These are phyloP conservation scores for Linnemannia exigua DNA, from an alignment of 192 early-diverging fungal species.

Conservation along the genomic window DNA sequence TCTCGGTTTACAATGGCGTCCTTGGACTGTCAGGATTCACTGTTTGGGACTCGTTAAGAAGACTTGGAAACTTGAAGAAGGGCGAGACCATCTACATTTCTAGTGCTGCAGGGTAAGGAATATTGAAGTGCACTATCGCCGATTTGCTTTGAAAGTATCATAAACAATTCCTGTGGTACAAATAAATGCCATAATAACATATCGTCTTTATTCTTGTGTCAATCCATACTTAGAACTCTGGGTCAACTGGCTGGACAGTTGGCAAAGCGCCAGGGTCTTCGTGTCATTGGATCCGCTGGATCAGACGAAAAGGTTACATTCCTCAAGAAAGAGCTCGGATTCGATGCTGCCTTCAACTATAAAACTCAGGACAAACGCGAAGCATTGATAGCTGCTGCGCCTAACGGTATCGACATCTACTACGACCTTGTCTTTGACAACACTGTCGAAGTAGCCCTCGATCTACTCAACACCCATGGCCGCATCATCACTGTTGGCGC, in stretches of 20 bases:
- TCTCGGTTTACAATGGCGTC: constrained; percentile 36
- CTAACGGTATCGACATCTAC: constrained; percentile 80
- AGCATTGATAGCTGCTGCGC: constrained; percentile 16
- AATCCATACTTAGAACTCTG: constrained; percentile 59
- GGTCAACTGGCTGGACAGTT: constrained; percentile 84
- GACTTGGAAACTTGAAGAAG: constrained; percentile 76
- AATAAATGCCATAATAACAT: too few species aligned
- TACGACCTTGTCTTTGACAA: constrained; percentile 85
- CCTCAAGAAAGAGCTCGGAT: constrained; percentile 76
- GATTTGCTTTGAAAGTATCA: too few species aligned
- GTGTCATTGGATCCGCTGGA: constrained; percentile 88
- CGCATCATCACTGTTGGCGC: constrained; percentile 27
- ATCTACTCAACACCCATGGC: constrained; percentile 33
- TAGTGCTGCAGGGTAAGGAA: constrained; percentile 76
- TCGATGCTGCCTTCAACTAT: constrained; percentile 95
- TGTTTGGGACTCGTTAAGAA: constrained; percentile 62
- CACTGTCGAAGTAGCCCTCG: constrained; percentile 31
- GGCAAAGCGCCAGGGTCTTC: constrained; percentile 81
- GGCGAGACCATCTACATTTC: constrained; percentile 85
- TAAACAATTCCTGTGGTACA: too few species aligned
- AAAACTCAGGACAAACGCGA: constrained; percentile 68
- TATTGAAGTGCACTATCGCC: too few species aligned
- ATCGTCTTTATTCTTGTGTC: neutral
- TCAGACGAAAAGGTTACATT: constrained; percentile 86
- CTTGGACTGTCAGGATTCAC: constrained; percentile 38